Conservation (phyloP, 768 basidiomycete genomes). For the Trametes villosa region DNA sequence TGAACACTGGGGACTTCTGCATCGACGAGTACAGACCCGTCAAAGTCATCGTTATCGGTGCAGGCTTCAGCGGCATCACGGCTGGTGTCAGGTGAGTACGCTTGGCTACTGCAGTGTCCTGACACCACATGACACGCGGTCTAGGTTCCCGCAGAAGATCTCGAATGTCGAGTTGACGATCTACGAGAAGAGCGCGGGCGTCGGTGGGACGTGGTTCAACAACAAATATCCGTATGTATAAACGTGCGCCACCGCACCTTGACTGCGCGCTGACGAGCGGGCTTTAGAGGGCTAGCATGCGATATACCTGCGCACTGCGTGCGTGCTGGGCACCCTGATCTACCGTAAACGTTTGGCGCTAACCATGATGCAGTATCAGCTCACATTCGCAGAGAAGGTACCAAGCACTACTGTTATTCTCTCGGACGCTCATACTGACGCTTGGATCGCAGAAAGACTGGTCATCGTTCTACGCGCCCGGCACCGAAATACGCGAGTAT, state of each 20-base stretch:
- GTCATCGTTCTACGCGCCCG: conserved; percentile 64
- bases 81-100: conserved; percentile 54
- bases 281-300: conserved; percentile 55
- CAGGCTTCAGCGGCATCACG: conserved; percentile 62
- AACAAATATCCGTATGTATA: conserved; percentile 49
- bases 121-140: neutral
- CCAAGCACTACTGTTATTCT: neutral
- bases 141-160: conserved; percentile 29
- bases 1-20: conserved; percentile 45
- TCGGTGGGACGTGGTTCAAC: conserved; percentile 64
- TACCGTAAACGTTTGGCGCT: neutral
- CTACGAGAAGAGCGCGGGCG: conserved; percentile 38
- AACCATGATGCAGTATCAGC: conserved; percentile 50
- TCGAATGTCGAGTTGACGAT: conserved; percentile 56
- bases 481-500: conserved; percentile 61
- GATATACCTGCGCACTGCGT: conserved; percentile 64
- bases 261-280: neutral
- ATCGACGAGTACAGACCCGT: conserved; percentile 59
- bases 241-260: neutral
- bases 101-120: neutral
- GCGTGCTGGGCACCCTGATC: conserved; percentile 28
- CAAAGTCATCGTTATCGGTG: conserved; percentile 59
- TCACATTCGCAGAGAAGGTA: conserved; percentile 59
- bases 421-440: conserved; percentile 3
- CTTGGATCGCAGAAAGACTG: conserved; percentile 50